These are phyloP conservation scores for Zelonia costaricensis DNA, from an alignment of 208 protist genomes.

Conservation along the genomic window DNA sequence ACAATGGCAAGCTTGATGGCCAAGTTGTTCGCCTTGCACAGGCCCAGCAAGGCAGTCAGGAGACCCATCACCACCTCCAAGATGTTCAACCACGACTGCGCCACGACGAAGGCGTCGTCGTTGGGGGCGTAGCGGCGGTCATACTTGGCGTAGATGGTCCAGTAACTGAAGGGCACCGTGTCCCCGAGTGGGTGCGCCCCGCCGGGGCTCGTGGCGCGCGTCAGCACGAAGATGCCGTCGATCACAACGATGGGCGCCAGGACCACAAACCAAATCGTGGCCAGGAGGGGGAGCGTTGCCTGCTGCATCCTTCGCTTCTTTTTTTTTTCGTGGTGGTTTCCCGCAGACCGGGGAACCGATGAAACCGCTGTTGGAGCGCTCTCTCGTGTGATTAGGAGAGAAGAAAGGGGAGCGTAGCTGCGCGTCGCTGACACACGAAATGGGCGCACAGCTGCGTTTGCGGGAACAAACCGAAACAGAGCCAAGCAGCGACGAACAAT, in stretches of 20 bases:
- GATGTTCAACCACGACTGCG: constrained; percentile 83
- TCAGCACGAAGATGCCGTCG: constrained; percentile 74
- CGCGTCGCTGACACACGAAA: neutral
- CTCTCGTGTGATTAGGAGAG: too few species aligned
- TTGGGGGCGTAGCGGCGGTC: constrained; percentile 79
- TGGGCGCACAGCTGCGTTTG: too few species aligned
- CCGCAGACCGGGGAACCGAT: too few species aligned
- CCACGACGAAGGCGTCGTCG: constrained; percentile 83
- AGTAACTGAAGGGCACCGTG: constrained; percentile 55
- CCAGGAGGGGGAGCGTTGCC: constrained; percentile 48
- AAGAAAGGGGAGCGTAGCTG: neutral
- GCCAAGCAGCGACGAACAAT: too few species aligned
- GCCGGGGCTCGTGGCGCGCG: constrained; percentile 19
- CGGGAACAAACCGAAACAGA: too few species aligned
- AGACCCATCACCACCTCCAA: constrained; percentile 62
- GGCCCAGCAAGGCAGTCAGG: constrained; percentile 32
- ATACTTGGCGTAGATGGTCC: constrained; percentile 68
- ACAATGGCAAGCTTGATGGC: constrained; percentile 53
- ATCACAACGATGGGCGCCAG: constrained; percentile 61
- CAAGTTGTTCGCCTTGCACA: constrained; percentile 5
- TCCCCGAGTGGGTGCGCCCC: constrained; percentile 52
- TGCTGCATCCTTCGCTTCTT: constrained; percentile 23
- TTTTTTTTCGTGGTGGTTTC: neutral
- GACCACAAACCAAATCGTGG: constrained; percentile 59
- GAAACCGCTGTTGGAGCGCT: too few species aligned